A percentile compares a stretch with the other conserved stretches of the same genome.
These are phyloP conservation scores for Ceriops decandra DNA, from an alignment of 345 rosid genomes.

Conservation along the genomic window DNA sequence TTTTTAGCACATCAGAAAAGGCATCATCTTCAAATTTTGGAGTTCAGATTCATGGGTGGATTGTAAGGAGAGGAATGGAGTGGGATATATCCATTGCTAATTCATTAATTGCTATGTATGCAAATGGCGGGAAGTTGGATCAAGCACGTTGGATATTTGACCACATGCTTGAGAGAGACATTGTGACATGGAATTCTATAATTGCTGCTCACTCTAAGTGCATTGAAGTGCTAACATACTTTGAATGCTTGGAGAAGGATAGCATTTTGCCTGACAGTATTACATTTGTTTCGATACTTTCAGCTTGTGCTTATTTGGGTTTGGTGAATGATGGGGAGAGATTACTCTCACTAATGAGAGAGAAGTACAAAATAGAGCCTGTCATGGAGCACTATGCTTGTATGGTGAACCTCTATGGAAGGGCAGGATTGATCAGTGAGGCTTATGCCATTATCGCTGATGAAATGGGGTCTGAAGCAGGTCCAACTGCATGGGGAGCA, in stretches of 20 bases:
- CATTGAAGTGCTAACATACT: slow-evolving; percentile 45
- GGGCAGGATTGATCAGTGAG: slow-evolving; percentile 57
- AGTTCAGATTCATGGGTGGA: slow-evolving; percentile 73
- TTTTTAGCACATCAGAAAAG: slow-evolving; percentile 27
- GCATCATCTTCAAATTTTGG: slow-evolving; percentile 41
- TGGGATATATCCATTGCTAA: slow-evolving; percentile 57
- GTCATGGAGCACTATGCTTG: slow-evolving; percentile 78
- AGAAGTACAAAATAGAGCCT: slow-evolving; percentile 41
- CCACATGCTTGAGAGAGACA: slow-evolving; percentile 62
- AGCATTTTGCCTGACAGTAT: slow-evolving; percentile 47
- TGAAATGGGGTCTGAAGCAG: slow-evolving; percentile 63
- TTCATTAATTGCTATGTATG: slow-evolving; percentile 57
- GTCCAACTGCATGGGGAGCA: slow-evolving; percentile 89
- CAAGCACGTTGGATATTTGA: slow-evolving; percentile 54
- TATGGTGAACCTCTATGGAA: slow-evolving; percentile 75
- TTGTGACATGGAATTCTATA: slow-evolving; percentile 79
- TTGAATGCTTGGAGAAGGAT: slow-evolving; percentile 53
- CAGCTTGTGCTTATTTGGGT: slow-evolving; percentile 67
- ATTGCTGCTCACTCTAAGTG: slow-evolving; percentile 60
- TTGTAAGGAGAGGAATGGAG: slow-evolving; percentile 49
- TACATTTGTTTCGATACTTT: slow-evolving; percentile 76
- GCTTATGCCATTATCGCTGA: slow-evolving; percentile 55
- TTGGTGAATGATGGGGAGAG: slow-evolving; percentile 62
- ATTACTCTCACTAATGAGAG: slow-evolving; percentile 50
- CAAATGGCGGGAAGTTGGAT: slow-evolving; percentile 43